Conservation (phyloP, 441 rosid genomes). For the Arabidopsis hybrid region DNA sequence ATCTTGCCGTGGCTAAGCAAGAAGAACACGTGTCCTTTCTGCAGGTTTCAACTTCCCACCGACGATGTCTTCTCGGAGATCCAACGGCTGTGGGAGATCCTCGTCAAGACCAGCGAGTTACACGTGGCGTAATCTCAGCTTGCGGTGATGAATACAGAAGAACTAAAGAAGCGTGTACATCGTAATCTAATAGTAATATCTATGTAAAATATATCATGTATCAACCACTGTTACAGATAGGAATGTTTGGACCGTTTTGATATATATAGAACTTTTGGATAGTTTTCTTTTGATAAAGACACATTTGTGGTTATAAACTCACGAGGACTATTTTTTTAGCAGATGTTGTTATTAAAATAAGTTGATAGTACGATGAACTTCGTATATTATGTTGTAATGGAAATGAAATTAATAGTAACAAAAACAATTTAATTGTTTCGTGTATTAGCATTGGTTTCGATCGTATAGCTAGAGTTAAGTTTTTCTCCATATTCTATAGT, state of each 20-base stretch:
- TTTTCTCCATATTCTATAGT: background rate
- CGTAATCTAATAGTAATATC: constrained; percentile 19
- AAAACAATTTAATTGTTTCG: background rate
- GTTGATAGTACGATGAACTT: background rate
- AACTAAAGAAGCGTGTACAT: constrained; percentile 15
- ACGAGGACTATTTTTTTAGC: background rate
- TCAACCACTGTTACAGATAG: constrained; percentile 6
- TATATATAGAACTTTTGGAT: constrained; percentile 14
- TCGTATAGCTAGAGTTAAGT: background rate
- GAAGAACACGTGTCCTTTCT: constrained; percentile 87
- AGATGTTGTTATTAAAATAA: constrained; percentile 4
- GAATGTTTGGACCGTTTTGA: constrained; percentile 31
- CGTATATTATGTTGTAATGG: background rate
- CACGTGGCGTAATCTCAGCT: constrained; percentile 36
- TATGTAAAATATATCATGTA: background rate
- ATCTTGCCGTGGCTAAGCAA: constrained; percentile 82
- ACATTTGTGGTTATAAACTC: background rate
- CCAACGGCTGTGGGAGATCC: constrained; percentile 77
- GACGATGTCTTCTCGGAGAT: constrained; percentile 82
- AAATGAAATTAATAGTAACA: background rate
- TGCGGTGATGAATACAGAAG: constrained; percentile 3
- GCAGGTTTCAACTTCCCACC: constrained; percentile 86
- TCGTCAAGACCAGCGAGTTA: constrained; percentile 46
- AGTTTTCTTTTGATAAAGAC: constrained; percentile 4
- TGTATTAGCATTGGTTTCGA: background rate